Base-by-base conservation (phyloP, 202 grass and related monocot genomes). In the Elaeis oleifera region DNA sequence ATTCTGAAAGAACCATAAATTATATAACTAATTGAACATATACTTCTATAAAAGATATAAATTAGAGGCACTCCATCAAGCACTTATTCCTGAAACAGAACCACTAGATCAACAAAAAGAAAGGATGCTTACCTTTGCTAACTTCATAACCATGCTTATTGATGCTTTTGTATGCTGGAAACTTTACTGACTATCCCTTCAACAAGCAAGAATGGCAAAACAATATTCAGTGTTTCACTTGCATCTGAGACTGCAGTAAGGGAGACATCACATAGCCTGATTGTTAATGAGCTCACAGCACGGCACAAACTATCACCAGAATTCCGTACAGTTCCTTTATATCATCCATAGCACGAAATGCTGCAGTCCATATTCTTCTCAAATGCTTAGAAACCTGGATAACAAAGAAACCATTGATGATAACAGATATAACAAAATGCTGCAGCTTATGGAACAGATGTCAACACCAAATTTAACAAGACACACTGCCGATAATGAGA, bases 121-220 rank as follows among this genome's bases (percentile, higher is more conserved):
- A 44, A 13, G 36, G 53, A 18, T 5, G 4, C 18, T 68, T n/a
- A 68, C 65, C 65, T 68, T 68, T 21, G 65, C 65, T 56, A 96
- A 84, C 76, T 96, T 96, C 87, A 96, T 96, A 52, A 96, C 91
- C 62, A 96, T 78, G 59, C 79, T 79, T 68, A 90, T 89, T 14
- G 91, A 88, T 58, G 87, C 87, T 57, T 96, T 72, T 96, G 91
- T 77, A 96, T 72, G 26, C 76, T 91, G 49, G 81, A 69, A 79
- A 96, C 91, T 89, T 96, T 96, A 90, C 84, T 96, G 32, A 90
- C 75, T 61, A 96, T 89, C 59, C 91, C 91, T 83, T 91, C 91
- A 81, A 73, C 80, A 78, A 96, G 87, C 76, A 96, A 81, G 81
- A 83, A 81, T 18, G 91, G 91, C 65, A 96, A 76, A 61, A 89